phyloP scores from a whole-genome alignment of 177 flowering plant species.

The Vitis hybrid region DNA sequence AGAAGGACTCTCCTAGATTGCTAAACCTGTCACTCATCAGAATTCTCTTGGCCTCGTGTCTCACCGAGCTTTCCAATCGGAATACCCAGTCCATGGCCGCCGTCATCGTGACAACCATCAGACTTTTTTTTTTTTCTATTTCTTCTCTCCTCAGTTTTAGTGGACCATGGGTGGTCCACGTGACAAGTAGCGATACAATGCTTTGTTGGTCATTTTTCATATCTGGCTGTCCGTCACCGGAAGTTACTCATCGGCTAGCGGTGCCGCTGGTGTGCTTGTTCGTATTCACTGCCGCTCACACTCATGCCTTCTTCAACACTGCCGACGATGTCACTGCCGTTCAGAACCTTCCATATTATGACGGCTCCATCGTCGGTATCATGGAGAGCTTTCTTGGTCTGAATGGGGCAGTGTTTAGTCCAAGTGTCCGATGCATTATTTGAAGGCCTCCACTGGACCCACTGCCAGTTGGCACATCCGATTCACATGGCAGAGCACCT shows the following conservation, averaged over 20 bases:
- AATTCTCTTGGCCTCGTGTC: constrained; percentile 44
- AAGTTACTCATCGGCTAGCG: constrained; percentile 42
- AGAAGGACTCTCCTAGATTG: constrained; percentile 75
- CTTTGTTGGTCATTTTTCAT: constrained; percentile 61
- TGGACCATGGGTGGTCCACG: constrained; percentile 75
- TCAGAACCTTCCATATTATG: constrained; percentile 53
- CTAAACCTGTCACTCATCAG: constrained; percentile 65
- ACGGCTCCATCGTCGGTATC: constrained; percentile 85
- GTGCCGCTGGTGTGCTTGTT: constrained; percentile 66
- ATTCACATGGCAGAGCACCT: too few relatives aligned
- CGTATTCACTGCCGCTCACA: constrained; percentile 80
- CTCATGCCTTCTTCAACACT: constrained; percentile 87
- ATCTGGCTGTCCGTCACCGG: constrained; percentile 80
- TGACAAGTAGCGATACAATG: constrained; percentile 73
- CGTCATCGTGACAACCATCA: neutral
- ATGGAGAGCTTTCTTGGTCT: constrained; percentile 93
- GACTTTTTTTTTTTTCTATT: too few relatives aligned
- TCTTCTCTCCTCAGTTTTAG: constrained; percentile 11
- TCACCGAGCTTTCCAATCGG: too few relatives aligned
- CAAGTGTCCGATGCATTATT: too few relatives aligned
- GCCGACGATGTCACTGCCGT: constrained; percentile 80
- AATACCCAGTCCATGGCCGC: constrained; percentile 10
- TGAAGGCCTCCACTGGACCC: too few relatives aligned
- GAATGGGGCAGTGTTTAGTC: too few relatives aligned
- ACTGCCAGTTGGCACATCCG: too few relatives aligned